A percentile compares a stretch with the other conserved stretches of the same genome.
These are phyloP conservation scores for Chalciporus pseudorubinellus DNA, from an alignment of 768 basidiomycete genomes.

Conservation along the genomic window DNA sequence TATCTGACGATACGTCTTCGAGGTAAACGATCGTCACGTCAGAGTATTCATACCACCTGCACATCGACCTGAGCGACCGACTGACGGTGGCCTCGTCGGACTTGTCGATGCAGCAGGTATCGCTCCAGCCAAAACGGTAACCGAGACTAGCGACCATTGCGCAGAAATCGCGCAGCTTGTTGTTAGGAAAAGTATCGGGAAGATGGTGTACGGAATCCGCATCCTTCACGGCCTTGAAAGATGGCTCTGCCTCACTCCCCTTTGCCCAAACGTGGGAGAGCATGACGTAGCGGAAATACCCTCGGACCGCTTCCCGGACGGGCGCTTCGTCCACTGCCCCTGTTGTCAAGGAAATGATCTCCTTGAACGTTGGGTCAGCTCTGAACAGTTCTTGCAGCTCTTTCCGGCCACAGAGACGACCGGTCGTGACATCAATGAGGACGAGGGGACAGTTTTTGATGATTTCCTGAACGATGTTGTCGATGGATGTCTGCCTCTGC, in stretches of 20 bases:
- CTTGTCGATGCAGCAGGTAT: constrained; percentile 4
- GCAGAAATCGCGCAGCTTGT: not conserved
- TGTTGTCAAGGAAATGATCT: not conserved
- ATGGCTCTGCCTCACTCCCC: not conserved
- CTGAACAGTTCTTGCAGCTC: too few species aligned
- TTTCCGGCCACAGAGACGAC: not conserved
- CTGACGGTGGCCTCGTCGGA: not conserved
- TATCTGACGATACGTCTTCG: not conserved
- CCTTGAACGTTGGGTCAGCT: not conserved
- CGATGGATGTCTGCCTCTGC: not conserved
- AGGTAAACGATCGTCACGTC: not conserved
- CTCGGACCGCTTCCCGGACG: not conserved
- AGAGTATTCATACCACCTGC: not conserved
- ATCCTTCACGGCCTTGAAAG: not conserved
- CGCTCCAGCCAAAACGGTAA: not conserved
- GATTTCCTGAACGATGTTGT: not conserved
- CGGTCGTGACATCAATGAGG: constrained; percentile 6
- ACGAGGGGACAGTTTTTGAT: not conserved
- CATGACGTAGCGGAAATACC: not conserved
- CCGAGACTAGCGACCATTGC: not conserved
- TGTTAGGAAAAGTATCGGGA: not conserved
- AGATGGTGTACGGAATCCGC: too few species aligned
- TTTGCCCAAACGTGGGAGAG: constrained; percentile 1
- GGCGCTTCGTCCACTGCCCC: not conserved
- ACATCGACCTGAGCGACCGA: not conserved